Evolutionary conservation across 2,329 filamentous ascomycete species (phyloP).

Genomic region (Arthrobotrys iridis): DNA sequence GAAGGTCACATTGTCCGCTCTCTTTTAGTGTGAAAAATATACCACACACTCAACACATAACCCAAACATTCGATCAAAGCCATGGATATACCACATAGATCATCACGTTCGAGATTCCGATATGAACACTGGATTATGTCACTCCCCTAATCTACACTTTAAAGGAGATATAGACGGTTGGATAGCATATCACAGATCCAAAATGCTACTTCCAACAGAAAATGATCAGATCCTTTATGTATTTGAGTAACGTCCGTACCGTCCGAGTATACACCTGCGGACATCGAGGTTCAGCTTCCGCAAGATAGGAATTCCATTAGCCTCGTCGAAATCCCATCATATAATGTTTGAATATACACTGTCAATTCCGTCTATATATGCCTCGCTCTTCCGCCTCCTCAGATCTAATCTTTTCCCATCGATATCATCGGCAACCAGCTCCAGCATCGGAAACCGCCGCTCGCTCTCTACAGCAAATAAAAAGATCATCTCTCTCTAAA

Average conservation of each 20-base stretch:
- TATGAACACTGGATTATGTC: no score
- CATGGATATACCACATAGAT: no score
- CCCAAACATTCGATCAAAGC: no score
- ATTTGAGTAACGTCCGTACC: background rate
- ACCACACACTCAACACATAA: constrained; percentile 34
- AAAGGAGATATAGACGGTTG: no score
- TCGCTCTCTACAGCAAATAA: constrained; percentile 18
- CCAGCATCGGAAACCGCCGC: background rate
- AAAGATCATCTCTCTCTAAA: constrained; percentile 10
- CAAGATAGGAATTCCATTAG: no score
- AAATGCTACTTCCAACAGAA: background rate
- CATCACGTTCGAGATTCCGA: no score
- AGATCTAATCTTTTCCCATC: background rate
- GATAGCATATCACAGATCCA: constrained; percentile 10
- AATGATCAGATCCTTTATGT: background rate
- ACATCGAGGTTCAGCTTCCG: no score
- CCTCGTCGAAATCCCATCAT: no score
- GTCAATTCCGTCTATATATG: constrained; percentile 30
- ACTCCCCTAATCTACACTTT: no score
- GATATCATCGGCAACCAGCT: constrained; percentile 24
- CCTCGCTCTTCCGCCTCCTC: background rate
- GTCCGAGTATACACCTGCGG: background rate
- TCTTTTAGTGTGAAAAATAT: background rate
- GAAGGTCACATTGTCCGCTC: background rate
- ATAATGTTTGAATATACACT: background rate